A percentile compares a stretch with the other conserved stretches of the same genome.
Conservation (phyloP, 441 rosid species). For the Adansonia rubrostipa region DNA sequence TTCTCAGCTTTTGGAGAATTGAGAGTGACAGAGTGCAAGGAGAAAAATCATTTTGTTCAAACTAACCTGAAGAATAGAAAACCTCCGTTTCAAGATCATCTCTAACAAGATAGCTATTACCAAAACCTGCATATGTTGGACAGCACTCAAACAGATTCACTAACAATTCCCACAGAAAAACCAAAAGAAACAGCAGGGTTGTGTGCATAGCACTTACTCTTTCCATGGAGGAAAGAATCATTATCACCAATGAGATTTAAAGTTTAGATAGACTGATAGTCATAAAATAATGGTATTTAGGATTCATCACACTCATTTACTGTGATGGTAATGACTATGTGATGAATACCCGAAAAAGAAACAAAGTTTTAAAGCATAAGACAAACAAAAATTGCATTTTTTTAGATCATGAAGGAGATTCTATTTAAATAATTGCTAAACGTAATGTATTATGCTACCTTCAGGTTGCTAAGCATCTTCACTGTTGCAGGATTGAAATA, state of each 20-base stretch:
- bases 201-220: not conserved
- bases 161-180: constrained; percentile 12
- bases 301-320: not conserved
- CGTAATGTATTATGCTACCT: constrained; percentile 47
- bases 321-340: not conserved
- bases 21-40: not conserved
- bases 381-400: not conserved
- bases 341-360: not conserved
- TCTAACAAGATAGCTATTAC: constrained; percentile 90
- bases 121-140: constrained; percentile 57
- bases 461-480: constrained; percentile 98
- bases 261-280: not conserved
- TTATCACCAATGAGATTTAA: not conserved
- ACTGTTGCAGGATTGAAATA: constrained; percentile 99
- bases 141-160: not conserved
- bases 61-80: constrained; percentile 88
- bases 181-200: not conserved
- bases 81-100: constrained; percentile 87
- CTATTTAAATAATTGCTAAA: constrained; percentile 9
- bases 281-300: not conserved
- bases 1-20: not conserved
- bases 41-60: not conserved
- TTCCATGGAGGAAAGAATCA: not conserved
- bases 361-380: not conserved
- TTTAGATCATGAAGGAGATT: not conserved